Percentiles rank a stretch among this genome's conserved stretches.
Evolutionary conservation across 2,329 filamentous ascomycete species (phyloP).

Genomic region (Penicillium verrucosum): DNA sequence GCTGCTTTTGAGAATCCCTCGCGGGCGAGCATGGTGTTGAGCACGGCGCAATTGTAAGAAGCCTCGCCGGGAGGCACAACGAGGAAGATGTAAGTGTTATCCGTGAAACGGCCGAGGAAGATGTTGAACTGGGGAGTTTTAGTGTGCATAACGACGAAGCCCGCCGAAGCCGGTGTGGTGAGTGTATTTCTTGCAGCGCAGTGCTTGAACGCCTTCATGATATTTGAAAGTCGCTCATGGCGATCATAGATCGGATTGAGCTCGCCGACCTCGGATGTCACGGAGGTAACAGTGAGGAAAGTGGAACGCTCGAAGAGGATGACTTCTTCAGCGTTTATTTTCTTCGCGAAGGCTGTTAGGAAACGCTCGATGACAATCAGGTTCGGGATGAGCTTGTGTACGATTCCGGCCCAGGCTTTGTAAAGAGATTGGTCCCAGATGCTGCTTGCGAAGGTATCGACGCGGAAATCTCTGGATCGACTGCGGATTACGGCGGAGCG

Average conservation of each 20-base stretch:
- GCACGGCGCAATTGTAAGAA: conserved; percentile 81
- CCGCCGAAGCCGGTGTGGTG: conserved; percentile 42
- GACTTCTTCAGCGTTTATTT: conserved; percentile 89
- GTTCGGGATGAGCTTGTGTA: conserved; percentile 96
- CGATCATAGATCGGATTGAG: conserved; percentile 88
- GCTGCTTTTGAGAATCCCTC: conserved; percentile 71
- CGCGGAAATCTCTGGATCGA: conserved; percentile 68
- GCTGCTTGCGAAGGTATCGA: conserved; percentile 88
- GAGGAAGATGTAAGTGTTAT: conserved; percentile 94
- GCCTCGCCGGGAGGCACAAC: conserved; percentile 88
- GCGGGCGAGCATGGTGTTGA: conserved; percentile 84
- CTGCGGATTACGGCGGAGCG: conserved; percentile 72
- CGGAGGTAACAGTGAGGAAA: conserved; percentile 92
- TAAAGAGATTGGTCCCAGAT: conserved; percentile 99
- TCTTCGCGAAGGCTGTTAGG: conserved; percentile 73
- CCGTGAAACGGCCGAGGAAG: conserved; percentile 92
- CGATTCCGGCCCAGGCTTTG: conserved; percentile 97
- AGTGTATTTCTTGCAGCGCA: conserved; percentile 48
- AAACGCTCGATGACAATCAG: conserved; percentile 82
- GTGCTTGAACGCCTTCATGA: conserved; percentile 98
- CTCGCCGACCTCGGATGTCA: conserved; percentile 70
- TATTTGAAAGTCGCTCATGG: conserved; percentile 92
- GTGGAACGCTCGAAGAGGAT: conserved; percentile 93
- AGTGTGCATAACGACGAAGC: conserved; percentile 47
- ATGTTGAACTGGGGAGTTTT: conserved; percentile 72